Base-by-base conservation (phyloP, 805 yeast genomes). In the Pichia rugopelliculosa region DNA sequence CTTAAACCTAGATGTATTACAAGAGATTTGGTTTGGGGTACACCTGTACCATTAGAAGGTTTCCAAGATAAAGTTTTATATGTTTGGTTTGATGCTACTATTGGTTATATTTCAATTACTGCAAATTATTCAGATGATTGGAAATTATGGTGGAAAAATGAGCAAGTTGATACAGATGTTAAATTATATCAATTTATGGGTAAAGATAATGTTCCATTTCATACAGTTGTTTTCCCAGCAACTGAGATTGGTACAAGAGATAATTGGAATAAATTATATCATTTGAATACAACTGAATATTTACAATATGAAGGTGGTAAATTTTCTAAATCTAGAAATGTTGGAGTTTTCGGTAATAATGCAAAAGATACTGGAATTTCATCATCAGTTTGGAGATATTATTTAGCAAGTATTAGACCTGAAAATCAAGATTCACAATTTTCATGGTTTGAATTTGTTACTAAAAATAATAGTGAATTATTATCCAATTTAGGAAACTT, bases 31-130 rank as follows among this genome's bases (percentile, higher is more conserved):
- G 81, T 81, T 42, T 93, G 99, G 99, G 99, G 99, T 66, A 89
- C 96, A 8, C 96, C 98, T 9, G 98, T 93, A 24, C 99, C 99
- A 43, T 71, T 87, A 56, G 84, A 86, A 58, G 87, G 81, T 44
- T 93, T 75, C 71, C 80, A 84, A 56, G 83, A 88, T 47, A 93
- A 93, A 69, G 99, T 93, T 12, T 73, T 93, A 59, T 93, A 93
- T 63, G 99, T 93, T 50, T 93, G 99, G 99, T 93, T 93, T 58
- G 99, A 93, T 70, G 99, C 99, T 36, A 79, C 96, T 43, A 93
- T 93, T 57, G 99, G 99, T 40, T 93, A 93, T 66, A 81, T 90
- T 50, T 88, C 97, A 44, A 93, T 93, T 61, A 93, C 99, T 25
- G 97, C 98, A 23, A 85, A 84, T 66, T 95, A 91, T 70, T 81